Evolutionary conservation across 495 filamentous ascomycete species (phyloP).

Genomic region (Astrothelium subdiscretum): DNA sequence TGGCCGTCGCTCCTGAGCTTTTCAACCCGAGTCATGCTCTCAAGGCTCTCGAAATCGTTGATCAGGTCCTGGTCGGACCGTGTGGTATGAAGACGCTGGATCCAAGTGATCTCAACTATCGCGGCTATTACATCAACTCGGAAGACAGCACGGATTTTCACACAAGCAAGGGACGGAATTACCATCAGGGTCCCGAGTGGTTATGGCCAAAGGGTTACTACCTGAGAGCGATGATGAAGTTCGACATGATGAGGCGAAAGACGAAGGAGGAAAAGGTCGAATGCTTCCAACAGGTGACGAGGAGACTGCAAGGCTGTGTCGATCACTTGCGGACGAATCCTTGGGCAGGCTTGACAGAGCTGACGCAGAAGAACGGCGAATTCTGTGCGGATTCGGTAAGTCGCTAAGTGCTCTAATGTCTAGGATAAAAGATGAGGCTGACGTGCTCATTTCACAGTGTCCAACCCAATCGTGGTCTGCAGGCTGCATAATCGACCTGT

Average conservation of each 20-base stretch:
- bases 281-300: slow-evolving; percentile 86
- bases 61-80: slow-evolving; percentile 68
- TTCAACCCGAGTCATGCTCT: slow-evolving; percentile 71
- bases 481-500: slow-evolving; percentile 85
- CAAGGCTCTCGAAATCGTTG: slow-evolving; percentile 62
- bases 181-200: slow-evolving; percentile 98
- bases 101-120: slow-evolving; percentile 81
- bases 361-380: slow-evolving; percentile 81
- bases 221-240: slow-evolving; percentile 77
- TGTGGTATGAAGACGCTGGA: slow-evolving; percentile 95
- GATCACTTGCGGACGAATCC: slow-evolving; percentile 59
- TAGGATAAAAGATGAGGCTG: slow-evolving; percentile 11
- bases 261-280: slow-evolving; percentile 60
- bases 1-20: slow-evolving; percentile 82
- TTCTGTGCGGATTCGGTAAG: slow-evolving; percentile 79
- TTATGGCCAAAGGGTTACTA: slow-evolving; percentile 97
- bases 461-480: slow-evolving; percentile 96
- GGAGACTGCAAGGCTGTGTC: slow-evolving; percentile 70
- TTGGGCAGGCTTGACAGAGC: slow-evolving; percentile 89
- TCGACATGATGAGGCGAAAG: slow-evolving; percentile 66
- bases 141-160: slow-evolving; percentile 84
- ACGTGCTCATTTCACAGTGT: slow-evolving; percentile 37
- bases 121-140: slow-evolving; percentile 85
- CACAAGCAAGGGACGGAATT: slow-evolving; percentile 87
- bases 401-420: slow-evolving; percentile 9